These are phyloP conservation scores for Pinguiococcus pyrenoidosus DNA, from an alignment of 108 stramenopile species.

Conservation along the genomic window DNA sequence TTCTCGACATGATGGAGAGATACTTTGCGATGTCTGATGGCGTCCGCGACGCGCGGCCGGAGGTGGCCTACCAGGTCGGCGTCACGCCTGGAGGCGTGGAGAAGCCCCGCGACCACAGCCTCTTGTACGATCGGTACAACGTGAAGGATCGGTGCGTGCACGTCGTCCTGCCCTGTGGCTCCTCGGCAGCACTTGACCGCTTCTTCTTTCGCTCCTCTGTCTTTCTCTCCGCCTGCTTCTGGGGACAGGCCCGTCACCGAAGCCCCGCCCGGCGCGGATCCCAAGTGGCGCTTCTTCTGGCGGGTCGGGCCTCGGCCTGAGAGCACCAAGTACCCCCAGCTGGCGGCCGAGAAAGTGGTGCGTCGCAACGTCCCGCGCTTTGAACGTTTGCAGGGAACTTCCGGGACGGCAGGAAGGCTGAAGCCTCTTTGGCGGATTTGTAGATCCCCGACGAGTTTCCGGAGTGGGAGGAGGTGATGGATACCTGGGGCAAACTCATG, in stretches of 20 bases:
- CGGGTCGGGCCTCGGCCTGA: slow-evolving; percentile 27
- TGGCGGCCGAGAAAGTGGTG: too few relatives aligned
- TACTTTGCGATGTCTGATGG: slow-evolving; percentile 37
- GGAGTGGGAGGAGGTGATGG: slow-evolving; percentile 32
- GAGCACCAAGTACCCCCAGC: slow-evolving; percentile 1
- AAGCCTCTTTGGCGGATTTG: too few relatives aligned
- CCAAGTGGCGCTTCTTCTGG: slow-evolving; percentile 54
- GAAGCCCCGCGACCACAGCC: slow-evolving; percentile 30
- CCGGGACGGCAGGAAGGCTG: too few relatives aligned
- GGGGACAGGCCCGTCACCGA: slow-evolving; percentile 27
- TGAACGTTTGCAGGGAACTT: too few relatives aligned
- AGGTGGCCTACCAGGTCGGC: slow-evolving; percentile 28
- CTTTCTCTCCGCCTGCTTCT: too few relatives aligned
- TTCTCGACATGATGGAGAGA: slow-evolving; percentile 38
- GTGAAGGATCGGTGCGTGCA: too few relatives aligned
- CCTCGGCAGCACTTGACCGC: too few relatives aligned
- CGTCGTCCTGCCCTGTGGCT: too few relatives aligned
- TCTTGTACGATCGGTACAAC: too few relatives aligned
- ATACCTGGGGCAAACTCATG: slow-evolving; percentile 36
- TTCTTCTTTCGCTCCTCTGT: too few relatives aligned
- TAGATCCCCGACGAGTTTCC: slow-evolving; percentile 33
- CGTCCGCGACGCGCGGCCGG: slow-evolving; percentile 27
- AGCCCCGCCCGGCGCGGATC: slow-evolving; percentile 42
- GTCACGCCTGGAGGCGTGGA: slow-evolving; percentile 33
- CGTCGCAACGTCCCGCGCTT: too few relatives aligned